Conservation (phyloP, 306 rosid genomes). For the Benincasa hispida region DNA sequence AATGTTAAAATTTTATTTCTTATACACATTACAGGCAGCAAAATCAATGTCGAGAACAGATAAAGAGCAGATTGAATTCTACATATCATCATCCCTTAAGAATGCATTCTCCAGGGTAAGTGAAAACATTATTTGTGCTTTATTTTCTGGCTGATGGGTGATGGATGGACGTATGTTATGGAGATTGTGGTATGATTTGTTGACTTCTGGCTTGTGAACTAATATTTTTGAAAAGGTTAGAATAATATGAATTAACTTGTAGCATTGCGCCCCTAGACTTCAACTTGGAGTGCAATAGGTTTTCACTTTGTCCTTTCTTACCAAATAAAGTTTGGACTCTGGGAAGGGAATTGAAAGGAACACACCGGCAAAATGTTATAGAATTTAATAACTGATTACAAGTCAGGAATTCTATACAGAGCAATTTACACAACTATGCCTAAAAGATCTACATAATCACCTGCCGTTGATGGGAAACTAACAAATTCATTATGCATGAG, state of each 20-base stretch:
- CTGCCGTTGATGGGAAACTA: not conserved
- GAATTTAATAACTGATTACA: not conserved
- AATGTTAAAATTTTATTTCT: constrained; percentile 8
- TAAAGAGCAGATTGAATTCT: constrained; percentile 84
- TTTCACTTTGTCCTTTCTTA: not conserved
- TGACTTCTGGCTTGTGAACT: not conserved
- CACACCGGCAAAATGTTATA: not conserved
- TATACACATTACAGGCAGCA: constrained; percentile 31
- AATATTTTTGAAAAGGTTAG: not conserved
- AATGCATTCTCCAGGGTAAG: constrained; percentile 83
- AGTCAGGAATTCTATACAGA: not conserved
- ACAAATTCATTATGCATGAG: not conserved
- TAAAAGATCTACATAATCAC: not conserved
- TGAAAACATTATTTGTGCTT: constrained; percentile 8
- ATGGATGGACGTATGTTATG: not conserved
- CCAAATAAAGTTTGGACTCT: not conserved
- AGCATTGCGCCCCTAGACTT: not conserved
- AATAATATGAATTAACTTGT: not conserved
- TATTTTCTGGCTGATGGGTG: constrained; percentile 9
- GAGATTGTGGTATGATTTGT: not conserved
- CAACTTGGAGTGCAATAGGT: not conserved
- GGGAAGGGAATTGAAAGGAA: not conserved
- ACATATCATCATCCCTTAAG: constrained; percentile 64
- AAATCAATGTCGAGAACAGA: constrained; percentile 58
- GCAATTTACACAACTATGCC: not conserved